Base-by-base conservation (phyloP, 805 yeast species). In the Ogataea saltuana region DNA sequence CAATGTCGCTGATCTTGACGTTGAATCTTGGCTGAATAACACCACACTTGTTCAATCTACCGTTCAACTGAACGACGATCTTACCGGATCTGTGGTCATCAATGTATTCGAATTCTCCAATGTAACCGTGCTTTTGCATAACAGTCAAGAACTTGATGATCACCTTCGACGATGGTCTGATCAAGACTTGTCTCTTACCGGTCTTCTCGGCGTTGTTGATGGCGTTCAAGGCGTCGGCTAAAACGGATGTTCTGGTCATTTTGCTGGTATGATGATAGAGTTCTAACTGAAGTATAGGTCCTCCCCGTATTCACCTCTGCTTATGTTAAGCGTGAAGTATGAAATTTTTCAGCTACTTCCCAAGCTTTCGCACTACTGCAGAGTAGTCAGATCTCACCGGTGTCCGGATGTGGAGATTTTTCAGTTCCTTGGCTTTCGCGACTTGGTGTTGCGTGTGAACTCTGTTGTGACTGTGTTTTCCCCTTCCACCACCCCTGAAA, bases 81-180 rank as follows among this genome's bases (percentile, higher is more conserved):
- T 89, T 89, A 67, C 97, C 97, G 48, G 96, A 87, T 82, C 97
- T 88, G 90, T 89, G 97, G 82, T 89, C 97, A 70, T 89, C 97
- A 65, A 89, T 89, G 84, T 84, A 88, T 81, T 90, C 97, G 74
- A 89, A 89, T 78, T 89, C 97, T 68, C 90, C 97, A 78, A 89
- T 90, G 93, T 90, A 90, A 68, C 81, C 97, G 75, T 90, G 97
- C 78, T 81, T 88, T 81, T 90, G 97, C 87, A 90, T 89, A 65
- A 90, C 97, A 69, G 88, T 80, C 74, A 90, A 81, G 79, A 88
- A 90, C 78, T 88, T 90, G 85, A 90, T 82, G 79, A 90, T 89
- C 66, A 90, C 97, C 86, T 90, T 90, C 70, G 97, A 90, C 43
- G 97, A 88, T 60, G 97, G 97, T 83, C 97, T 87, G 78, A 90